Evolutionary conservation across 2,329 filamentous ascomycete genomes (phyloP).

Genomic region (Fusarium anguioides): DNA sequence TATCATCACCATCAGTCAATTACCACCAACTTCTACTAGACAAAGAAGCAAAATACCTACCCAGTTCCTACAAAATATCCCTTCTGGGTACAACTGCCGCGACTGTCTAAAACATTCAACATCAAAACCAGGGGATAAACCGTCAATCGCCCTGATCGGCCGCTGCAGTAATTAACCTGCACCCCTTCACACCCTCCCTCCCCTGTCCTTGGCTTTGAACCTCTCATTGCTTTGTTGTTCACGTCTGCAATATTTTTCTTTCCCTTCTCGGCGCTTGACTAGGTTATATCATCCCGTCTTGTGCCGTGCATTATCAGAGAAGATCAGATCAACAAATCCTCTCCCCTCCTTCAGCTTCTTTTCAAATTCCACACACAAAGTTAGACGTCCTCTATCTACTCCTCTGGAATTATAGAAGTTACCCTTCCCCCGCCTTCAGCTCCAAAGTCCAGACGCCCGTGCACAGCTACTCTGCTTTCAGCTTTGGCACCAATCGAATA

Average conservation of each 20-base stretch:
- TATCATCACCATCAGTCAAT: background rate
- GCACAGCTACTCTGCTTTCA: conserved; percentile 24
- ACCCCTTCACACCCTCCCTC: conserved; percentile 7
- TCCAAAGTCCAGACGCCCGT: conserved; percentile 29
- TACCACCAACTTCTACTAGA: background rate
- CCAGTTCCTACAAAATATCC: background rate
- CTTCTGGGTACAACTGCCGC: conserved; percentile 10
- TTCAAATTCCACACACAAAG: background rate
- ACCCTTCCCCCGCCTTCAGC: conserved; percentile 25
- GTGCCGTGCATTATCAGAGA: conserved; percentile 2
- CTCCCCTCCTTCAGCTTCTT: background rate
- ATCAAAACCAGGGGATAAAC: background rate
- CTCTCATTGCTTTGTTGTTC: conserved; percentile 24
- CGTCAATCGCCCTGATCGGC: conserved; percentile 7
- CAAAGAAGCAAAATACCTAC: background rate
- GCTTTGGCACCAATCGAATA: conserved; percentile 14
- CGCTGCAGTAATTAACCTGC: conserved; percentile 4
- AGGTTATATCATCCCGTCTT: conserved; percentile 12
- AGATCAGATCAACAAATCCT: background rate
- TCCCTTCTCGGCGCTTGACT: background rate
- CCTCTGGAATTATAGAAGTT: too few species aligned
- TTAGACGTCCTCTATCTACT: background rate
- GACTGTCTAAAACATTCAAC: conserved; percentile 13
- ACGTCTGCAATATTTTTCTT: background rate
- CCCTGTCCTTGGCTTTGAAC: conserved; percentile 3